phyloP scores from a whole-genome alignment of 2,329 filamentous ascomycete species.

The Cytospora chrysosperma region DNA sequence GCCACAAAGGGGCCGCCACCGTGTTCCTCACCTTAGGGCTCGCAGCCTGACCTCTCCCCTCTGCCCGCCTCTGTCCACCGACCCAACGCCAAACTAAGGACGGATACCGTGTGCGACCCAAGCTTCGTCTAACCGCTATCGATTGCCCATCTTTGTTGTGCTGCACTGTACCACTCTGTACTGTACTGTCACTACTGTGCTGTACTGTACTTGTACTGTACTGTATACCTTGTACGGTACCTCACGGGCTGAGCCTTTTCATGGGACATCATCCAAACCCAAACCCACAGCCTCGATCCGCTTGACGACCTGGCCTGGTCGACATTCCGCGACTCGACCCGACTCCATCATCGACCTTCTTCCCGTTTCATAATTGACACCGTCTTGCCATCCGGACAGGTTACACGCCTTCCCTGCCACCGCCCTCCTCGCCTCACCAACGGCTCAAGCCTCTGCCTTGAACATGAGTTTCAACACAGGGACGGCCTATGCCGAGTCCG shows the following conservation, averaged over 20 bases:
- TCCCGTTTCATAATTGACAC: not conserved
- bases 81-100: not conserved
- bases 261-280: conserved; percentile 18
- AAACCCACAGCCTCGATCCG: conserved; percentile 16
- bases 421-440: not conserved
- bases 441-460: conserved; percentile 2
- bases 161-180: not conserved
- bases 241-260: conserved; percentile 21
- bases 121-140: not conserved
- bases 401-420: conserved; percentile 2
- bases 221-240: conserved; percentile 1
- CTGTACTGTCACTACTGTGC: too few relatives aligned
- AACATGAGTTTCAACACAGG: conserved; percentile 62
- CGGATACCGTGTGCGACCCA: not conserved
- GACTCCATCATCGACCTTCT: not conserved
- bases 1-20: not conserved
- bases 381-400: not conserved
- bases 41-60: not conserved
- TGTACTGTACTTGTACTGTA: conserved; percentile 5
- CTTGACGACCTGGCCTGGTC: not conserved
- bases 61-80: not conserved
- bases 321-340: conserved; percentile 4
- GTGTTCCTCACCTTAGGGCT: not conserved
- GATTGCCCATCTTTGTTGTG: not conserved
- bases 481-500: conserved; percentile 74